phyloP scores from a whole-genome alignment of 257 asterid genomes.

The Solanum pennellii region DNA sequence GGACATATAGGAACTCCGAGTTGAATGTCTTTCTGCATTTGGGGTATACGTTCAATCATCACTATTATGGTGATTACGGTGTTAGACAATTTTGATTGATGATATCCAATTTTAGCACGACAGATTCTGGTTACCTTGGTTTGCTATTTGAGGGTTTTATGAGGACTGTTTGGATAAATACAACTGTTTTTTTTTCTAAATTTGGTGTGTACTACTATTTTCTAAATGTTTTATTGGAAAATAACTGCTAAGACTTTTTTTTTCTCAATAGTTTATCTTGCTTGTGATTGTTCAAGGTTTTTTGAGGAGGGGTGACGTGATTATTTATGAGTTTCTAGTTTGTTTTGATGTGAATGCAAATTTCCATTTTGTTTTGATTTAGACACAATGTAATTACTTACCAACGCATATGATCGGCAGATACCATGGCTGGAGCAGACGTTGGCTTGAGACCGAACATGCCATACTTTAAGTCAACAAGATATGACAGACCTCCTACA shows the following conservation, averaged over 20 bases:
- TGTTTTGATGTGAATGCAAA: not conserved
- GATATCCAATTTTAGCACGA: not conserved
- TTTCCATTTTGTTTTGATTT: not conserved
- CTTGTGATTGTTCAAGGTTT: not conserved
- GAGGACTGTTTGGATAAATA: not conserved
- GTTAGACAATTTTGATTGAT: not conserved
- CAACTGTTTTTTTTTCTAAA: not conserved
- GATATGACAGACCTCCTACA: slow-evolving; percentile 26
- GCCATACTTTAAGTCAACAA: slow-evolving; percentile 38
- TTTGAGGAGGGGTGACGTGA: not conserved
- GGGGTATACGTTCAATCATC: not conserved
- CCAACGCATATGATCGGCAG: not conserved
- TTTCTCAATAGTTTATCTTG: not conserved
- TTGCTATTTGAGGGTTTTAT: not conserved
- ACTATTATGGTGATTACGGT: not conserved
- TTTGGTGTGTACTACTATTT: not conserved
- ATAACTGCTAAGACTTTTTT: not conserved
- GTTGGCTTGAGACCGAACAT: slow-evolving; percentile 10
- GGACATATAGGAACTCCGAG: not conserved
- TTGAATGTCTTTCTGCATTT: not conserved
- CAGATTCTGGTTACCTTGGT: not conserved
- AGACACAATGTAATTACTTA: not conserved
- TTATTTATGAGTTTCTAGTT: not conserved
- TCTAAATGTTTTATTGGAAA: not conserved
- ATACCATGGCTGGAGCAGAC: not conserved